phyloP scores from a whole-genome alignment of 2,329 filamentous ascomycete genomes.

The Fusarium sp. region DNA sequence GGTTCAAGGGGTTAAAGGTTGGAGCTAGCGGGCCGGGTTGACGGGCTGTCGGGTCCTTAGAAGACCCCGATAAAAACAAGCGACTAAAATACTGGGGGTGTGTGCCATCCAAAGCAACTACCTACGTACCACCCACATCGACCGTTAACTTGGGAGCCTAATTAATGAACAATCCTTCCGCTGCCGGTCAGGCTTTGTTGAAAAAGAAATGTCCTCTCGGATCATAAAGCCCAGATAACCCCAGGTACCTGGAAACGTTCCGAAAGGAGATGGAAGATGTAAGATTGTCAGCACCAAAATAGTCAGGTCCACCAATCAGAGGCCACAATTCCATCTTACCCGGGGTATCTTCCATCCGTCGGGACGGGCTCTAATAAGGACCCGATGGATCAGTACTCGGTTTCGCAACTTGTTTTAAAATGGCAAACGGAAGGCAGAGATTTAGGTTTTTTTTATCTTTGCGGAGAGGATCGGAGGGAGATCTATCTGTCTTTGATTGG shows the following conservation, averaged over 20 bases:
- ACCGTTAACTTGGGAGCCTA: background rate
- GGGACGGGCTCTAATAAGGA: slow-evolving; percentile 26
- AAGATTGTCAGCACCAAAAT: slow-evolving; percentile 12
- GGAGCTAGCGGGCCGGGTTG: slow-evolving; percentile 10
- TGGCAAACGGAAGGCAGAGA: background rate
- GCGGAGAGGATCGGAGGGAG: slow-evolving; percentile 12
- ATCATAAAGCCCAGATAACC: slow-evolving; percentile 1
- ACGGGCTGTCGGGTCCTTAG: slow-evolving; percentile 51
- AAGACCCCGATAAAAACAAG: slow-evolving; percentile 49
- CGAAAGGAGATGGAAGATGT: background rate
- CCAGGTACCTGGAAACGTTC: background rate
- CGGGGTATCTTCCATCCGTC: slow-evolving; percentile 33
- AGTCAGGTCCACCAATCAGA: slow-evolving; percentile 6
- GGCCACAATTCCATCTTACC: background rate
- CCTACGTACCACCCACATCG: no score
- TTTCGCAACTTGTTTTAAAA: slow-evolving; percentile 24
- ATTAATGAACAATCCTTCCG: background rate
- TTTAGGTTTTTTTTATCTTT: slow-evolving; percentile 16
- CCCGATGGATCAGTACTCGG: slow-evolving; percentile 30
- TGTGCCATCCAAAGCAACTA: background rate
- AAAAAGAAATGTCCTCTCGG: slow-evolving; percentile 2
- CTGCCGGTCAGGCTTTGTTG: slow-evolving; percentile 26
- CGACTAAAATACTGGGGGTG: slow-evolving; percentile 9
- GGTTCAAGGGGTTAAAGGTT: background rate
- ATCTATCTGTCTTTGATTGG: slow-evolving; percentile 6